Evolutionary conservation across 2,329 filamentous ascomycete genomes (phyloP).

Genomic region (Cladosporium austrohemisphaericum): DNA sequence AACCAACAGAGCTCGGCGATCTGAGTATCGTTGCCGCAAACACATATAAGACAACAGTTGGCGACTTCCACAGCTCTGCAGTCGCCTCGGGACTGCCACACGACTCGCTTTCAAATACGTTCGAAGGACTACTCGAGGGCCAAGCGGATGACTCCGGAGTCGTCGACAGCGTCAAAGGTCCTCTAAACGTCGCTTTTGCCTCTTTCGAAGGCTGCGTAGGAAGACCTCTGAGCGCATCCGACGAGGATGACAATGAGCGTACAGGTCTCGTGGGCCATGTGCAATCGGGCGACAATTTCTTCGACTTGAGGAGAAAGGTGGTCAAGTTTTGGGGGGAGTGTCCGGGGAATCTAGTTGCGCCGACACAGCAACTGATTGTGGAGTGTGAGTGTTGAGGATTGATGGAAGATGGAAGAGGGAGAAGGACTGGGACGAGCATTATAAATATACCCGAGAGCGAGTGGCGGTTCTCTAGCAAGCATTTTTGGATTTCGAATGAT

Average conservation of each 20-base stretch:
- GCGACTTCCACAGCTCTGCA: constrained; percentile 4
- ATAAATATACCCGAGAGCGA: too few relatives aligned
- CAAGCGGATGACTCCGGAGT: neutral
- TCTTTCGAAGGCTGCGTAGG: constrained; percentile 9
- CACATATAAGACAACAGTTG: constrained; percentile 2
- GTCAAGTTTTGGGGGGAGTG: constrained; percentile 9
- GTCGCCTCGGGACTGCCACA: constrained; percentile 1
- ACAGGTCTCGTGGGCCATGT: constrained; percentile 1
- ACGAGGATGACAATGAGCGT: constrained; percentile 5
- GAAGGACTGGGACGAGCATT: neutral
- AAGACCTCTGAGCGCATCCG: neutral
- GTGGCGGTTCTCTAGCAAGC: too few relatives aligned
- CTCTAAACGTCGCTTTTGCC: constrained; percentile 3
- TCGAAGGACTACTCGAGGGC: constrained; percentile 4
- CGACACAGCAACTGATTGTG: constrained; percentile 7
- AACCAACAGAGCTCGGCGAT: constrained; percentile 6
- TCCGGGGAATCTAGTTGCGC: neutral
- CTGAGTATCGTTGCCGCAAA: constrained; percentile 4
- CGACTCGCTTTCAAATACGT: neutral
- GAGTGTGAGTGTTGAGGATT: constrained; percentile 3
- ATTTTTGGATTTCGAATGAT: too few relatives aligned
- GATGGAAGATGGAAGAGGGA: too few relatives aligned
- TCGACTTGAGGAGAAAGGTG: constrained; percentile 1
- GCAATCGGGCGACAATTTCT: constrained; percentile 11
- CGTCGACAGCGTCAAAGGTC: neutral